Evolutionary conservation across 164 flowering plant genomes (phyloP), one percentile per base, ranked within the genome.

Genomic region (Sedum album): DNA sequence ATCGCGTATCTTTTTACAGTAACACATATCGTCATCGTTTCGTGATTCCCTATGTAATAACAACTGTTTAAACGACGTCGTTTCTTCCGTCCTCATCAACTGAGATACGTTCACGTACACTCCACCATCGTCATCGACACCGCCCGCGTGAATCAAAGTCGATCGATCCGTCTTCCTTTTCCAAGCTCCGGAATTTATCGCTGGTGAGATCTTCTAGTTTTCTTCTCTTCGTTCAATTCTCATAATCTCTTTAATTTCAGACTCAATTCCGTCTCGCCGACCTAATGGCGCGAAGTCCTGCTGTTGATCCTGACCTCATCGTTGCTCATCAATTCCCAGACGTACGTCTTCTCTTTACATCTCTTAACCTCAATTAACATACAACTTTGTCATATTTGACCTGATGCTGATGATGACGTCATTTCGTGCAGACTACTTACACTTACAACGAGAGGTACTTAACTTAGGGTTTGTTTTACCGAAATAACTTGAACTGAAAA

Each of bases 401-500:
- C 28, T 60, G 0, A 39, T 39, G 35, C 17, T 5, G 0, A 15
- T 10, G 1, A 13, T 65, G 31, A 6, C 23, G 25, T 65, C 0
- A 71, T 65, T 51, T 28, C n/a, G 9, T 13, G 70, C 84, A 88
- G 94, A 61, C 69, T 5, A 74, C 81, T 3, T 82, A 76, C 75
- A 73, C 73, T 9, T 87, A 87, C 55, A 75, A 79, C 31, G 97
- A 87, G 61, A 87, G 92, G 97, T 88, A 79, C 31, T 44, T 14
- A n/a, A n/a, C n/a, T n/a, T n/a, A n/a, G n/a, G n/a, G n/a, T n/a
- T n/a, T n/a, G n/a, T n/a, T n/a, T n/a, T n/a, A n/a, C n/a, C n/a
- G 57, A 20, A 15, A 23, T 42, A 31, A 18, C 1, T 36, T 64
- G 65, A 48, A n/a, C 21, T 33, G 8, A 2, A 14, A n/a, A n/a